phyloP scores from a whole-genome alignment of 2,329 filamentous ascomycete species.

The Trichoderma atrobrunneum region DNA sequence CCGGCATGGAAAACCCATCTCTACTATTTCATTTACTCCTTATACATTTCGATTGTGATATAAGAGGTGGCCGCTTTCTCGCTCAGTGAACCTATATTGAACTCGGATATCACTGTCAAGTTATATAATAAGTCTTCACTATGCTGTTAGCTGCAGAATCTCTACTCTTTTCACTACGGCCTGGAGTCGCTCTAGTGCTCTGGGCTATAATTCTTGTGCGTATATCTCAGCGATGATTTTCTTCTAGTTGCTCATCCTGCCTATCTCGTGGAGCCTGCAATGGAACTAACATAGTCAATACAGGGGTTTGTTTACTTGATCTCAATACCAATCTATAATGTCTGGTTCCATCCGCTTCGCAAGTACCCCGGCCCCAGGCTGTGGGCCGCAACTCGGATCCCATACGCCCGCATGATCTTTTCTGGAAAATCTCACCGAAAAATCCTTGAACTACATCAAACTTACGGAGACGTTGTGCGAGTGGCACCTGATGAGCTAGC shows the following conservation, averaged over 20 bases:
- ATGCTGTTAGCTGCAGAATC: not conserved
- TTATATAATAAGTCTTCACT: not conserved
- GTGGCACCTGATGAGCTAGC: slow-evolving; percentile 10
- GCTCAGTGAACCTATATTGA: not conserved
- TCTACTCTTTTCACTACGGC: not conserved
- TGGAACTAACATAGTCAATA: not conserved
- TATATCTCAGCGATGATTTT: not conserved
- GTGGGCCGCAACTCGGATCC: slow-evolving; percentile 3
- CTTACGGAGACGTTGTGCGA: slow-evolving; percentile 12
- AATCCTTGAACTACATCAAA: not conserved
- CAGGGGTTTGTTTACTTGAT: not conserved
- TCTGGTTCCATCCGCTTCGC: slow-evolving; percentile 18
- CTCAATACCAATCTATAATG: slow-evolving; percentile 10
- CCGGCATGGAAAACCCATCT: not conserved
- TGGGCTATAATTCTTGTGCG: not conserved
- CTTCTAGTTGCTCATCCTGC: not conserved
- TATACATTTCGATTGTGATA: not conserved
- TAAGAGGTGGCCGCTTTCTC: not conserved
- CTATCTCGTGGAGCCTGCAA: not conserved
- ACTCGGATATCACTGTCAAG: not conserved
- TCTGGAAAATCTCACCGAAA: not conserved
- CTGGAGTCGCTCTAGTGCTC: not conserved
- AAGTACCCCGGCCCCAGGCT: slow-evolving; percentile 10
- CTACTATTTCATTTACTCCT: not conserved
- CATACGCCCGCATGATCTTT: not conserved